Percentiles rank a stretch among this genome's conserved stretches.
These are phyloP conservation scores for Leccinum colubrinum DNA, from an alignment of 1,284 basidiomycete genomes.

Conservation along the genomic window DNA sequence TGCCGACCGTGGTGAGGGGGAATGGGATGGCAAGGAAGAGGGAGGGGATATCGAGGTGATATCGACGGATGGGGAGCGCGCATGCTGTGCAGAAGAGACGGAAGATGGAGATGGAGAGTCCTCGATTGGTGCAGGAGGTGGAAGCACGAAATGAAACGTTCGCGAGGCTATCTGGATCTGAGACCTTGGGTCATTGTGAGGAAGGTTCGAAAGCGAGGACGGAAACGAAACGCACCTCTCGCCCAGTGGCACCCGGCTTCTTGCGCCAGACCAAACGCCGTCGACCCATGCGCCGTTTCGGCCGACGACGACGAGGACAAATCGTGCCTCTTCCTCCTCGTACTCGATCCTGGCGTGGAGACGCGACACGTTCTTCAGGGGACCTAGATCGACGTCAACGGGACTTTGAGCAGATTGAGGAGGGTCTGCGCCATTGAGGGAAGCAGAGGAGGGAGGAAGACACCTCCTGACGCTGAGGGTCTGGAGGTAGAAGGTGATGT, in stretches of 20 bases:
- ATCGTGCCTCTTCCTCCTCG: conserved; percentile 83
- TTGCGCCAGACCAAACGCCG: conserved; percentile 90
- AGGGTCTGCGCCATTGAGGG: conserved; percentile 47
- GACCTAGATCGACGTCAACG: conserved; percentile 95
- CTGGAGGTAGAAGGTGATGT: conserved; percentile 88
- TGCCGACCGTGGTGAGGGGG: conserved; percentile 52
- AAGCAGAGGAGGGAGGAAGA: conserved; percentile 54
- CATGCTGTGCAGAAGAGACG: conserved; percentile 54
- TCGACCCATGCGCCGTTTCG: conserved; percentile 98
- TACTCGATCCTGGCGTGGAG: conserved; percentile 96
- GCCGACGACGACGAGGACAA: conserved; percentile 89
- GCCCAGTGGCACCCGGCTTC: conserved; percentile 78
- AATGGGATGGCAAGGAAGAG: conserved; percentile 73
- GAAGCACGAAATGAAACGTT: conserved; percentile 95
- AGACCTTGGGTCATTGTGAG: conserved; percentile 63
- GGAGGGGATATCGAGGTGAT: conserved; percentile 79
- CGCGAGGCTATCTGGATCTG: conserved; percentile 98
- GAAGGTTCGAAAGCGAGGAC: neutral
- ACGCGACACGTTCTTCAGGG: conserved; percentile 94
- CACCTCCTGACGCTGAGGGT: conserved; percentile 70
- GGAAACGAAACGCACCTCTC: conserved; percentile 61
- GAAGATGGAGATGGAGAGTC: conserved; percentile 77
- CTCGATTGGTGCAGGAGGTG: conserved; percentile 66
- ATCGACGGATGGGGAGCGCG: conserved; percentile 71
- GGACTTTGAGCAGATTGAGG: conserved; percentile 30